These are phyloP conservation scores for Daldinia bambusicola DNA, from an alignment of 495 filamentous ascomycete species.

Conservation along the genomic window DNA sequence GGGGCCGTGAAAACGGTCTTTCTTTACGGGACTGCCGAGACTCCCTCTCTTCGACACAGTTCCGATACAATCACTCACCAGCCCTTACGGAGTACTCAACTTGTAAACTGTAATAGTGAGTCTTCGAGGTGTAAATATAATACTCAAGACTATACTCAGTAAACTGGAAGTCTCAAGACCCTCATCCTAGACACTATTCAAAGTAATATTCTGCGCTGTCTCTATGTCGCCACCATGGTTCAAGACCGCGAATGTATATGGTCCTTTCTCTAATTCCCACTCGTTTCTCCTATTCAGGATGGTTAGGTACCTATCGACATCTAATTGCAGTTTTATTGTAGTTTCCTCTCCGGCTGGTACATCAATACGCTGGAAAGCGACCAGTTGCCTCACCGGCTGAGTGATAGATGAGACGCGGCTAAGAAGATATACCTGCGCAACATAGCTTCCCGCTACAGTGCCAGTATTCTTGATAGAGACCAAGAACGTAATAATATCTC, in stretches of 20 bases:
- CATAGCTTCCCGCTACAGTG: constrained; percentile 49
- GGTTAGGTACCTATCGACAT: constrained; percentile 52
- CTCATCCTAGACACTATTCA: constrained; percentile 45
- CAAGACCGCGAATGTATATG: constrained; percentile 56
- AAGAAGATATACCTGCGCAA: constrained; percentile 54
- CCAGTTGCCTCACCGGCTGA: constrained; percentile 55
- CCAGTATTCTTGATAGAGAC: constrained; percentile 51
- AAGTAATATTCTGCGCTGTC: constrained; percentile 48
- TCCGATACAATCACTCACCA: too few species aligned
- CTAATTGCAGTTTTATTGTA: constrained; percentile 46
- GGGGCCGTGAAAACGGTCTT: not conserved
- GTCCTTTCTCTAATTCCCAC: constrained; percentile 55
- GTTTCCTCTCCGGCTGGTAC: constrained; percentile 46
- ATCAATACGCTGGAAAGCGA: constrained; percentile 52
- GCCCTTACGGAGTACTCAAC: too few species aligned
- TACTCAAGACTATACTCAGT: too few species aligned
- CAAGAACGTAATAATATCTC: constrained; percentile 49
- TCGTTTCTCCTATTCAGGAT: constrained; percentile 52
- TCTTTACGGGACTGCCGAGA: not conserved
- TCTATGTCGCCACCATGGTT: constrained; percentile 51
- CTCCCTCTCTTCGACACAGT: not conserved
- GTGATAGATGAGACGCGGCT: constrained; percentile 52
- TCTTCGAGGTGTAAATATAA: too few species aligned
- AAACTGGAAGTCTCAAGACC: not conserved
- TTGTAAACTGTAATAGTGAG: too few species aligned